A percentile compares a stretch with the other conserved stretches of the same genome.
Evolutionary conservation across 805 yeast species (phyloP).

Genomic region (Monosporozyma aquatica): DNA sequence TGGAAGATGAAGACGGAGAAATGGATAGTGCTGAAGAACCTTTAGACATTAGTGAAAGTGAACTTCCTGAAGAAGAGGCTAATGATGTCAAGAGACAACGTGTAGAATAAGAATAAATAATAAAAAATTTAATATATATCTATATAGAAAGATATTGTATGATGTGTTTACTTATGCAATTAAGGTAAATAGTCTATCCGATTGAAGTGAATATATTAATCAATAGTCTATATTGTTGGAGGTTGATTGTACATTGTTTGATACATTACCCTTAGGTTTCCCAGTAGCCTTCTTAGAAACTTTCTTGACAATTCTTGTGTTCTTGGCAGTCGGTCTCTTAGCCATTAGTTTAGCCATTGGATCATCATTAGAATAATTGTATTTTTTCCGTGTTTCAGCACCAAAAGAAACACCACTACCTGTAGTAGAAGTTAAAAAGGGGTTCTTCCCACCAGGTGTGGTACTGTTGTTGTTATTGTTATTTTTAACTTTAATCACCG

Average conservation of each 20-base stretch:
- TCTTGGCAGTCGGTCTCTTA: conserved; percentile 5
- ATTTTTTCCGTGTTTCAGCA: conserved; percentile 5
- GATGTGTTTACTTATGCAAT: too few relatives aligned
- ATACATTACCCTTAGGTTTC: background rate
- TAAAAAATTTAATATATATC: background rate
- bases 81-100: conserved; percentile 4
- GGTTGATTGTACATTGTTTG: too few relatives aligned
- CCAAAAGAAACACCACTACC: background rate
- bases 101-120: background rate
- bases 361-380: conserved; percentile 19
- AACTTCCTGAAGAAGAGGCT: conserved; percentile 3
- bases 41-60: conserved; percentile 9
- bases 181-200: too few relatives aligned
- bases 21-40: conserved; percentile 14
- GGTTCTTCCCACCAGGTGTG: background rate
- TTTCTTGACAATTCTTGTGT: conserved; percentile 2
- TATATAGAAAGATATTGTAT: too few relatives aligned
- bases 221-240: background rate
- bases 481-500: conserved; percentile 6
- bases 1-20: conserved; percentile 38
- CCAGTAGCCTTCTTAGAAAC: background rate
- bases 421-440: background rate
- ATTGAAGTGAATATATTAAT: too few relatives aligned
- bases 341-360: conserved; percentile 19
- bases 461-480: background rate